Percentiles rank a stretch among this genome's conserved stretches.
Evolutionary conservation across 2,329 filamentous ascomycete species (phyloP).

Genomic region (Penicillium sp.): DNA sequence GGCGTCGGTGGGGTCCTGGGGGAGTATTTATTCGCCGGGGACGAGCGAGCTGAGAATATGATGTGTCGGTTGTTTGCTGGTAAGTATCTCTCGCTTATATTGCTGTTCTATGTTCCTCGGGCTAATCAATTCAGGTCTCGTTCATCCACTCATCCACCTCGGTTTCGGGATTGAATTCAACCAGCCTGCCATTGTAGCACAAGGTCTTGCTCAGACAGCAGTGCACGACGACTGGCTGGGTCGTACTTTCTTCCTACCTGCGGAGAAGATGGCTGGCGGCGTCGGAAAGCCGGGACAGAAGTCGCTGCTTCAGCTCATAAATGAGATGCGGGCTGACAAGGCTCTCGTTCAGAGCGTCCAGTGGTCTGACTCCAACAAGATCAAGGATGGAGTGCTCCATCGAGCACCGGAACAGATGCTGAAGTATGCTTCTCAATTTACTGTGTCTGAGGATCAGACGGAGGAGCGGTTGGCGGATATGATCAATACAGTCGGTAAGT

Average conservation of each 20-base stretch:
- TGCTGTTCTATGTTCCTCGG: not conserved
- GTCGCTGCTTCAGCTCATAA: conserved; percentile 58
- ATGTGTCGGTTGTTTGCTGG: conserved; percentile 65
- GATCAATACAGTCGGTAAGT: conserved; percentile 60
- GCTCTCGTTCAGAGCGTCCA: conserved; percentile 55
- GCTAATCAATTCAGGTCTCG: conserved; percentile 49
- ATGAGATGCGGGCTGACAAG: conserved; percentile 55
- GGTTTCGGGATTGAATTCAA: conserved; percentile 80
- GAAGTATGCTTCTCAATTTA: conserved; percentile 57
- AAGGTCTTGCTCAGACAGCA: conserved; percentile 73
- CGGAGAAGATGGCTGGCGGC: conserved; percentile 34
- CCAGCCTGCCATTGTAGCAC: conserved; percentile 76
- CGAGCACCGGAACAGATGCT: conserved; percentile 64
- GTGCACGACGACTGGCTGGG: conserved; percentile 62
- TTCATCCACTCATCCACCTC: conserved; percentile 81
- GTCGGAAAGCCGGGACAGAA: conserved; percentile 31
- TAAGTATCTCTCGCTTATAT: conserved; percentile 25
- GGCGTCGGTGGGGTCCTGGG: conserved; percentile 62
- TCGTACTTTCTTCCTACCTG: conserved; percentile 47
- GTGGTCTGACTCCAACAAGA: conserved; percentile 59
- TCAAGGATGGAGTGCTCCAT: conserved; percentile 65
- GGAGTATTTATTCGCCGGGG: conserved; percentile 66
- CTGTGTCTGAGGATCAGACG: conserved; percentile 56
- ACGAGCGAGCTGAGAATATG: conserved; percentile 65
- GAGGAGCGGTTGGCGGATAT: conserved; percentile 62